Base-by-base conservation (phyloP, 176 grass and related monocot species). In the Zizania latifolia region DNA sequence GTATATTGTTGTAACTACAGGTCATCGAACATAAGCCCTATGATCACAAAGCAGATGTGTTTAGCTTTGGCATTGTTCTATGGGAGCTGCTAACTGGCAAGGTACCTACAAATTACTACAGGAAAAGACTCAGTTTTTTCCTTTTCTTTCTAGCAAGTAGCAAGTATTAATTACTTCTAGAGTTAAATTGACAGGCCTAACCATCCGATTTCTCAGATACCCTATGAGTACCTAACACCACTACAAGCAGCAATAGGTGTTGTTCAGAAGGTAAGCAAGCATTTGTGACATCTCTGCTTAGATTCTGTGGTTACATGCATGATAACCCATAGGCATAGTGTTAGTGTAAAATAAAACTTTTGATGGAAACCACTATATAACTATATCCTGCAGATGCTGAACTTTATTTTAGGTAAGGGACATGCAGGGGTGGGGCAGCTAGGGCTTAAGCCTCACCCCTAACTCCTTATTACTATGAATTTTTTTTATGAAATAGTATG, bases 211-310 rank as follows among this genome's bases (percentile, higher is more conserved):
- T 55, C 15, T 63, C 84, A 97, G 94, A 65, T 97, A 11, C 94
- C 94, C 11, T 97, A 97, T 58, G 86, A 93, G 41, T 84, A 87
- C 67, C 61, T 97, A 48, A 91, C 94, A 10, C 94, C 94, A 68
- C 73, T 97, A 14, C 94, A 97, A 85, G 94, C 94, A 85, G 94
- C 94, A 65, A 78, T 97, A 40, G 94, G 90, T 68, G 90, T 97
- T 64, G 88, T 93, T 85, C 88, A 91, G 67, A 93, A 97, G 81
- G 90, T 97, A 84, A 34, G 57, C 3, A 61, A 17, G 10, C 50
- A 41, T 27, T 45, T 31, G 19, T 3, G 15, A 10, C 15, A 73
- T 60, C 13, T 65, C 56, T 77, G 35, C 24, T 71, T 69, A 9
- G n/a, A 51, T 69, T 64, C n/a, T 32, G 16, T 5, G 54, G 70